phyloP scores from a whole-genome alignment of 176 grass and related monocot species.

The Lolium perenne region DNA sequence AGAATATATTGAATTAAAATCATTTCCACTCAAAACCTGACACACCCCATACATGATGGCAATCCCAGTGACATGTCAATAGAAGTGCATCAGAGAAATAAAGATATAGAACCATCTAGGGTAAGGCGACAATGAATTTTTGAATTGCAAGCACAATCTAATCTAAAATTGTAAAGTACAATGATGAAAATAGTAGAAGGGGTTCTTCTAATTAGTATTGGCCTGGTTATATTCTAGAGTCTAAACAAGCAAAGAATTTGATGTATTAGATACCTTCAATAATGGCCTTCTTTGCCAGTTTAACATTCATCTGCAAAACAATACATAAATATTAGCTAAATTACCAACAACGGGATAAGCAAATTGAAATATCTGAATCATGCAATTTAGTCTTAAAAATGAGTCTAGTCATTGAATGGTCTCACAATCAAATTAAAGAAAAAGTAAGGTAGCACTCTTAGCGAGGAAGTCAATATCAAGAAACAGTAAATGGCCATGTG shows the following conservation, averaged over 20 bases:
- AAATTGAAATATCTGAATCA: constrained; percentile 18
- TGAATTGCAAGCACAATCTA: background rate
- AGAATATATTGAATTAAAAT: background rate
- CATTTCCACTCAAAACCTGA: background rate
- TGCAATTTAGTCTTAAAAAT: background rate
- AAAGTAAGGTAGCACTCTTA: background rate
- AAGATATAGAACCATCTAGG: constrained; percentile 1
- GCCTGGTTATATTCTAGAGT: background rate
- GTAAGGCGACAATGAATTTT: background rate
- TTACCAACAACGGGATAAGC: background rate
- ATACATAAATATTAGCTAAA: constrained; percentile 35
- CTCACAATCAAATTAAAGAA: background rate
- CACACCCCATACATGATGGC: background rate
- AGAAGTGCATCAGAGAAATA: background rate
- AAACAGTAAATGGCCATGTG: background rate
- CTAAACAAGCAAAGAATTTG: constrained; percentile 21
- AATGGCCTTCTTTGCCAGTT: constrained; percentile 84
- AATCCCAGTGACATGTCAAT: background rate
- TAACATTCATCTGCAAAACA: constrained; percentile 80
- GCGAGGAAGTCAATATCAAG: background rate
- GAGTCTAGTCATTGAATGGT: constrained; percentile 7
- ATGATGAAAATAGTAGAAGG: background rate
- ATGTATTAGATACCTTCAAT: constrained; percentile 71
- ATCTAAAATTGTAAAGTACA: background rate
- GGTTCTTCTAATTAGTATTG: background rate